Conservation (phyloP, 2,329 filamentous ascomycete species). For the Podosphaera xanthii region DNA sequence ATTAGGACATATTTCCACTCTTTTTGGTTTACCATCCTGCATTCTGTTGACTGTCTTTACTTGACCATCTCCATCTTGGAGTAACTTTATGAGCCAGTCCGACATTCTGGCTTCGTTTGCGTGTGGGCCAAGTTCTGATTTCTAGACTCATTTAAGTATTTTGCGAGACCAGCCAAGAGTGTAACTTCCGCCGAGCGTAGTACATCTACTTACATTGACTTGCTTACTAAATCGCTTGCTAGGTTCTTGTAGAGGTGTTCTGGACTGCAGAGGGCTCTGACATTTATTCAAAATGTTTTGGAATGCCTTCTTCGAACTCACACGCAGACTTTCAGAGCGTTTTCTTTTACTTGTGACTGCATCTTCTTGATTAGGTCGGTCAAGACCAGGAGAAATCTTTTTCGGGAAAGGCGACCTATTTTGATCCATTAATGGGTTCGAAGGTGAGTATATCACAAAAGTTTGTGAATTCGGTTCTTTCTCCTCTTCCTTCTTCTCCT, state of each 20-base stretch:
- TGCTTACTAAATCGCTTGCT: no score
- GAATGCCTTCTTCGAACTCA: slow-evolving; percentile 3
- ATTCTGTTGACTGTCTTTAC: slow-evolving; percentile 29
- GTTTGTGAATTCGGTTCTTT: no score
- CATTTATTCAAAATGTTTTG: slow-evolving; percentile 6
- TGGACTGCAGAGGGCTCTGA: slow-evolving; percentile 9
- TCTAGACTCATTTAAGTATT: slow-evolving; percentile 11
- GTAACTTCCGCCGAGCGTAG: no score
- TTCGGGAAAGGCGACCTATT: no score
- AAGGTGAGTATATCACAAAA: no score
- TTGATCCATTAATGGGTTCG: no score
- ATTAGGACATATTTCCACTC: slow-evolving; percentile 23
- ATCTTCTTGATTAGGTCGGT: no score
- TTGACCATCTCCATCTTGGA: slow-evolving; percentile 33
- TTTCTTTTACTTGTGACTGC: no score
- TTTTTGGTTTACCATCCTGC: slow-evolving; percentile 20
- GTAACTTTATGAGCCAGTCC: slow-evolving; percentile 36
- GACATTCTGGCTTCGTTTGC: slow-evolving; percentile 58
- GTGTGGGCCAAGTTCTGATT: slow-evolving; percentile 44
- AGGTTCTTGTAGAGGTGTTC: slow-evolving; percentile 2
- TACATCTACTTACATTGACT: no score
- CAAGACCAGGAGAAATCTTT: no score
- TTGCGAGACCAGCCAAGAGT: no score
- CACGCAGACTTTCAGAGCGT: not conserved
- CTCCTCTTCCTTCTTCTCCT: slow-evolving; percentile 4